Conservation (phyloP, 176 grass and related monocot genomes). For the Tuctoria greenei region DNA sequence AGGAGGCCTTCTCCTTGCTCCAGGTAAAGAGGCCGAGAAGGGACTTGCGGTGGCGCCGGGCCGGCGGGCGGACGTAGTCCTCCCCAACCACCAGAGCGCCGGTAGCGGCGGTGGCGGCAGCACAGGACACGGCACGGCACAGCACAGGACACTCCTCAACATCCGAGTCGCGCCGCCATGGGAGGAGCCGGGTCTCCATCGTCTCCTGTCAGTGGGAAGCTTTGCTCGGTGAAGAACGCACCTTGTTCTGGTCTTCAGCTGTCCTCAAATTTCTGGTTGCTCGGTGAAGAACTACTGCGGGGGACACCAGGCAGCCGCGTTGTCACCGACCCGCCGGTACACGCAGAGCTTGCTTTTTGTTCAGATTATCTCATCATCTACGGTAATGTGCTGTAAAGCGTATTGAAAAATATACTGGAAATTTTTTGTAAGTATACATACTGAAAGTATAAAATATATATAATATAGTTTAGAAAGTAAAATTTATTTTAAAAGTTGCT, state of each 20-base stretch:
- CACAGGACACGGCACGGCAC: neutral
- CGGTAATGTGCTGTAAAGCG: too few relatives aligned
- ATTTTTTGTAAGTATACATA: too few relatives aligned
- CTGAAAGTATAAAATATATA: too few relatives aligned
- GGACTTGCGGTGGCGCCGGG: constrained; percentile 34
- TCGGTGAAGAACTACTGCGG: neutral
- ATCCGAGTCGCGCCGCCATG: neutral
- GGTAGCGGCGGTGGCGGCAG: neutral
- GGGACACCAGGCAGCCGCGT: neutral
- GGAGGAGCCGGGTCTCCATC: constrained; percentile 10
- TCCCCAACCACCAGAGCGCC: constrained; percentile 48
- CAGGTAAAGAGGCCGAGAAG: constrained; percentile 58
- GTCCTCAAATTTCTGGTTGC: neutral
- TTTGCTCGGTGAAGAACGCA: neutral
- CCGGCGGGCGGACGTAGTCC: constrained; percentile 56
- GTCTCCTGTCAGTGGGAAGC: too few relatives aligned
- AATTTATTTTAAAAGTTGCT: too few relatives aligned
- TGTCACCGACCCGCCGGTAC: too few relatives aligned
- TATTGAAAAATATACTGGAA: too few relatives aligned
- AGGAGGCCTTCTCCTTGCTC: constrained; percentile 41
- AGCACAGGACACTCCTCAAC: too few relatives aligned
- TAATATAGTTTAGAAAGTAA: too few relatives aligned
- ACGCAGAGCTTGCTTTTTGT: too few relatives aligned
- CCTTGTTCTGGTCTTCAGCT: neutral
- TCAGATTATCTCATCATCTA: too few relatives aligned